These are phyloP conservation scores for Oleoguttula mirabilis DNA, from an alignment of 495 filamentous ascomycete species.

Conservation along the genomic window DNA sequence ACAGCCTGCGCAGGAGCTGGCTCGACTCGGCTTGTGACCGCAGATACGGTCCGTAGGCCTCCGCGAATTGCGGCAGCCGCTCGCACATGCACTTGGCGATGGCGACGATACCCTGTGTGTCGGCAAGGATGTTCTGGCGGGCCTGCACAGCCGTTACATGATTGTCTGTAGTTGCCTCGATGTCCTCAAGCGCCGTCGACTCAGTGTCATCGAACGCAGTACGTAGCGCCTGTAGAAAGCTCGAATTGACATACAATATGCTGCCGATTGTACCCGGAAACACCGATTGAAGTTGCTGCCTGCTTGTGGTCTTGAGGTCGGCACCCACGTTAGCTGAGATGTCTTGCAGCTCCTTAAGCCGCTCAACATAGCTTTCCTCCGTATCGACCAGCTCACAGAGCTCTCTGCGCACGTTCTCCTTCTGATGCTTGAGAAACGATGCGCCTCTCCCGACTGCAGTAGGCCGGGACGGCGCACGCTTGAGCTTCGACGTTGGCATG, in stretches of 20 bases:
- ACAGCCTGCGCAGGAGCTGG: conserved; percentile 60
- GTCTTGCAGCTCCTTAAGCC: conserved; percentile 48
- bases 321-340: conserved; percentile 63
- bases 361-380: conserved; percentile 83
- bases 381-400: conserved; percentile 89
- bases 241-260: conserved; percentile 67
- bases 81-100: conserved; percentile 69
- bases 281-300: conserved; percentile 55
- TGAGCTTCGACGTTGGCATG: conserved; percentile 74
- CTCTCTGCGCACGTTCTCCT: conserved; percentile 70
- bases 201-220: conserved; percentile 72
- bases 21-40: conserved; percentile 73
- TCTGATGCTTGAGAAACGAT: conserved; percentile 66
- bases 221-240: conserved; percentile 62
- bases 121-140: conserved; percentile 23
- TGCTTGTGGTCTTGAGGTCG: conserved; percentile 57
- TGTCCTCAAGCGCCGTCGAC: conserved; percentile 49
- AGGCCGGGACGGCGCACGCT: conserved; percentile 75
- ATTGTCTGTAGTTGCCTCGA: conserved; percentile 21
- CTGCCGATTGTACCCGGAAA: conserved; percentile 69
- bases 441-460: conserved; percentile 62
- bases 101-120: conserved; percentile 59
- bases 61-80: conserved; percentile 82
- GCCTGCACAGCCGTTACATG: conserved; percentile 20
- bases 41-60: conserved; percentile 85